Conservation (phyloP, 2,329 filamentous ascomycete genomes). For the Apiospora koreana region DNA sequence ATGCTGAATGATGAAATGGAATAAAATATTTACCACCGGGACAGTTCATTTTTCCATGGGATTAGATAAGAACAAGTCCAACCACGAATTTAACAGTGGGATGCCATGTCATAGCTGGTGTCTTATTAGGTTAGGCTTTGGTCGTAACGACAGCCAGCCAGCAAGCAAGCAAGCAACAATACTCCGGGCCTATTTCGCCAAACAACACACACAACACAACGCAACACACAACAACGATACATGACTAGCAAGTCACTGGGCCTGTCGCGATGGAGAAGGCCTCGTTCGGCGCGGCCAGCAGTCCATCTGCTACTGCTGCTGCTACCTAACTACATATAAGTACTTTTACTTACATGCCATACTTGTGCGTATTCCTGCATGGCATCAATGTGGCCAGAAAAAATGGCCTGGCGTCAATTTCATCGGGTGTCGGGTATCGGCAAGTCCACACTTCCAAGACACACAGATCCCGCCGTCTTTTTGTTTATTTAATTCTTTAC, state of each 20-base stretch:
- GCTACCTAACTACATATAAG: background rate
- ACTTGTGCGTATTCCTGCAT: background rate
- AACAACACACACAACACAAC: too few species aligned
- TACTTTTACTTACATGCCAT: background rate
- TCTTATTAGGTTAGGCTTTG: background rate
- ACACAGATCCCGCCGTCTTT: background rate
- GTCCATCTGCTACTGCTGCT: background rate
- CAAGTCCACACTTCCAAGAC: background rate
- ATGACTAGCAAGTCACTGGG: background rate
- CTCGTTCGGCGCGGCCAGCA: background rate
- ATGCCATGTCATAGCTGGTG: background rate
- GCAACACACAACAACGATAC: background rate
- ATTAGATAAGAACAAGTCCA: background rate
- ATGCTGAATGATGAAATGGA: background rate
- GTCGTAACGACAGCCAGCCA: background rate
- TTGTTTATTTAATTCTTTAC: too few species aligned
- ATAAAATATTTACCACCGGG: background rate
- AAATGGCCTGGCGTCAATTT: background rate
- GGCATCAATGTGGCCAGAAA: too few species aligned
- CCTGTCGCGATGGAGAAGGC: background rate
- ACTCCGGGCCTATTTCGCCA: too few species aligned
- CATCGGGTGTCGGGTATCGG: slow-evolving; percentile 5
- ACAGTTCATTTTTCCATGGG: background rate
- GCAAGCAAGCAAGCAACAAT: background rate
- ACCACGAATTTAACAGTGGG: background rate